phyloP scores from a whole-genome alignment of 345 rosid species.

The Sisymbrium irio region DNA sequence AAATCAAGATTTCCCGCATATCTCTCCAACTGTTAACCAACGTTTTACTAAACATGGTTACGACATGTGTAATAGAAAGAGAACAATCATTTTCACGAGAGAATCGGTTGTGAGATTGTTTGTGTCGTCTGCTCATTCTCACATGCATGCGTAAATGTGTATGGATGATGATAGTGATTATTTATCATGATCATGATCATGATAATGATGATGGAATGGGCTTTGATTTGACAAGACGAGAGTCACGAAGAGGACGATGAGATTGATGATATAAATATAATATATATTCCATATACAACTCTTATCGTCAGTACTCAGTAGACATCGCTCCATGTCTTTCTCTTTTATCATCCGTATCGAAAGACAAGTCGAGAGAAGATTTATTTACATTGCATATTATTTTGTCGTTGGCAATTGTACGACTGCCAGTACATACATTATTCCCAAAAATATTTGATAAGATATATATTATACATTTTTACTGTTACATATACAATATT shows the following conservation, averaged over 20 bases:
- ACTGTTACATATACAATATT: not conserved
- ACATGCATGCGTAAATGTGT: slow-evolving; percentile 19
- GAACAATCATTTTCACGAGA: slow-evolving; percentile 25
- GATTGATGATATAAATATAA: not conserved
- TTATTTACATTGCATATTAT: not conserved
- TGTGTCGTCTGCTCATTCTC: slow-evolving; percentile 11
- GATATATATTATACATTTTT: not conserved
- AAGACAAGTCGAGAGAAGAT: slow-evolving; percentile 14
- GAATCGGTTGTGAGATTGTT: slow-evolving; percentile 11
- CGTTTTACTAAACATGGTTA: slow-evolving; percentile 6
- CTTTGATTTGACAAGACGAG: slow-evolving; percentile 39
- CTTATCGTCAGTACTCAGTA: slow-evolving; percentile 23
- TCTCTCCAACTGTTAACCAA: slow-evolving; percentile 7
- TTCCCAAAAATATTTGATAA: not conserved
- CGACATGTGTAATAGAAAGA: slow-evolving; percentile 12
- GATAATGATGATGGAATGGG: slow-evolving; percentile 27
- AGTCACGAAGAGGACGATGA: slow-evolving; percentile 25
- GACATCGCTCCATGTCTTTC: slow-evolving; percentile 36
- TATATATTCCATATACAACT: not conserved
- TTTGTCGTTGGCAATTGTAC: slow-evolving; percentile 13
- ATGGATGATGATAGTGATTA: not conserved
- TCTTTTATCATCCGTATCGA: slow-evolving; percentile 23
- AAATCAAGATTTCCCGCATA: not conserved
- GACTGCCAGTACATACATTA: slow-evolving; percentile 8
- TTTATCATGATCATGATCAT: slow-evolving; percentile 5